Conservation (phyloP, 257 asterid species). For the Marsdenia floribunda region DNA sequence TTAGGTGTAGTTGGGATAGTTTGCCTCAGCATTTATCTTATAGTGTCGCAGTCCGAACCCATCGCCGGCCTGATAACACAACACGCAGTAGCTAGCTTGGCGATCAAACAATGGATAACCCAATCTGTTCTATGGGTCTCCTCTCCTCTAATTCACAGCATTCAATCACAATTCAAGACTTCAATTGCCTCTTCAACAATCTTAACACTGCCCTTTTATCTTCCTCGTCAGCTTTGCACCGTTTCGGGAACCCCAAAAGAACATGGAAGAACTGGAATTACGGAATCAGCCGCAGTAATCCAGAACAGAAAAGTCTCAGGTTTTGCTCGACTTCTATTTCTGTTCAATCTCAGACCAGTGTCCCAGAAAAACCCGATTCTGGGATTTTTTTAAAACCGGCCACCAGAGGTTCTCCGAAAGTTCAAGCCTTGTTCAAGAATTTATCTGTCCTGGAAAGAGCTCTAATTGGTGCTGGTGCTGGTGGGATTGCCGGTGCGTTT, state of each 20-base stretch:
- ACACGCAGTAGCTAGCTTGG: too few species aligned
- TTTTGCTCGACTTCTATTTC: constrained; percentile 69
- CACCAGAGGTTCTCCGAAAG: constrained; percentile 49
- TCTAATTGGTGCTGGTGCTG: constrained; percentile 69
- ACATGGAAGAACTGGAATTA: constrained; percentile 10
- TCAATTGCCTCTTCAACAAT: constrained; percentile 64
- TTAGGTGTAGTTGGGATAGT: too few species aligned
- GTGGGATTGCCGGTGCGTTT: constrained; percentile 95
- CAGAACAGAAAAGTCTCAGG: constrained; percentile 15
- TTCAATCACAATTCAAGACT: constrained; percentile 29
- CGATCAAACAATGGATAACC: constrained; percentile 44
- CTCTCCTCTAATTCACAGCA: constrained; percentile 33
- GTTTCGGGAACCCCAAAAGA: constrained; percentile 18
- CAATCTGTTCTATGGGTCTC: constrained; percentile 36
- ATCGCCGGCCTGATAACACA: background rate
- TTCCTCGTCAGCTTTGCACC: constrained; percentile 22
- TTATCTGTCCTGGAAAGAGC: constrained; percentile 82
- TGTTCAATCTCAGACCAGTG: constrained; percentile 25
- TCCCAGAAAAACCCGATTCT: constrained; percentile 30
- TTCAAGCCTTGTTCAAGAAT: constrained; percentile 60
- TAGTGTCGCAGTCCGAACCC: background rate
- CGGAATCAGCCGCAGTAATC: constrained; percentile 6
- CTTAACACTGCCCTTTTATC: constrained; percentile 54
- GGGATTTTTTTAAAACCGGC: constrained; percentile 59
- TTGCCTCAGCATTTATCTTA: too few species aligned